Conservation (phyloP, 179 eudicot genomes). For the Patellifolia procumbens region DNA sequence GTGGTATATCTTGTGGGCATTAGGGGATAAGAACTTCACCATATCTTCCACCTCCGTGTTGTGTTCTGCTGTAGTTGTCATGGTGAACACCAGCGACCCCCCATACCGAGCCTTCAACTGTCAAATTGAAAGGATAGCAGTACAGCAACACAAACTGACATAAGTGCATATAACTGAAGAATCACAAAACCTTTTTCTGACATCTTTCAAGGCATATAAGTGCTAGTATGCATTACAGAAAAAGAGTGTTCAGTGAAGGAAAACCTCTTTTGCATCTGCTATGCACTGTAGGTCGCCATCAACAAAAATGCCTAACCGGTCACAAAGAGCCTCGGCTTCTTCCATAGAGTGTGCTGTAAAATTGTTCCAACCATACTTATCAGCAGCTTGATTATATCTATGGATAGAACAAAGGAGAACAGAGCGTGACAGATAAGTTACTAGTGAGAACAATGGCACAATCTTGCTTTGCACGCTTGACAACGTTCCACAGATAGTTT, state of each 20-base stretch:
- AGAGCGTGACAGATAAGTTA: constrained; percentile 28
- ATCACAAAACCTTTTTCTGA: not conserved
- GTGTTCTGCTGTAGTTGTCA: constrained; percentile 58
- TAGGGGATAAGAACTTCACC: constrained; percentile 47
- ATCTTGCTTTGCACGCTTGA: constrained; percentile 59
- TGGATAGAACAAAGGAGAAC: not conserved
- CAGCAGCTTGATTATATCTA: not conserved
- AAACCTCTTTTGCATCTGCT: constrained; percentile 31
- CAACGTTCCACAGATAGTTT: constrained; percentile 66
- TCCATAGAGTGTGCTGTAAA: constrained; percentile 27
- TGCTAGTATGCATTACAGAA: not conserved
- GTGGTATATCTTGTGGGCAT: constrained; percentile 69
- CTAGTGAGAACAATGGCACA: constrained; percentile 74
- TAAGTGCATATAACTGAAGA: not conserved
- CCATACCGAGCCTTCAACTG: constrained; percentile 89
- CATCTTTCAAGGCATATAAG: not conserved
- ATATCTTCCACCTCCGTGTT: constrained; percentile 60
- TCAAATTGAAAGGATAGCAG: not conserved
- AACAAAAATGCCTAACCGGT: constrained; percentile 26
- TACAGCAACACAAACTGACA: not conserved
- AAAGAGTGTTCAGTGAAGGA: not conserved
- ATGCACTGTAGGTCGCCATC: constrained; percentile 22
- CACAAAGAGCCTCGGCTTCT: constrained; percentile 32
- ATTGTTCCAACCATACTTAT: not conserved
- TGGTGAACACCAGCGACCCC: constrained; percentile 69